These are phyloP conservation scores for Fusarium compactum DNA, from an alignment of 2,329 filamentous ascomycete genomes.

Conservation along the genomic window DNA sequence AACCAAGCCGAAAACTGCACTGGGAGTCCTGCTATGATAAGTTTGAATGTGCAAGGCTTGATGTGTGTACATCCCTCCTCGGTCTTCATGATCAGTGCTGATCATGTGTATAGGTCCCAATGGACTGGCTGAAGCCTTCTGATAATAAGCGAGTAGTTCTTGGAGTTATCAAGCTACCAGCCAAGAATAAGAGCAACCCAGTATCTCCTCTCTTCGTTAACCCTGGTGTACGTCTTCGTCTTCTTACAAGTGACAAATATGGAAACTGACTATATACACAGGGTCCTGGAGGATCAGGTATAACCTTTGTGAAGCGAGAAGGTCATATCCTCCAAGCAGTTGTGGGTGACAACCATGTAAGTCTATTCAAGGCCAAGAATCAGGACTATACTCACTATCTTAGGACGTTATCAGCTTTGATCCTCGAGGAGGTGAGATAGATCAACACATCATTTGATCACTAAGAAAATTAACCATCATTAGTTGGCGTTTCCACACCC, in stretches of 20 bases:
- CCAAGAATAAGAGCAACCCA: slow-evolving; percentile 45
- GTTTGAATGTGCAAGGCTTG: slow-evolving; percentile 52
- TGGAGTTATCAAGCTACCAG: slow-evolving; percentile 50
- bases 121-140: slow-evolving; percentile 51
- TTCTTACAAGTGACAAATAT: too few species aligned
- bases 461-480: not conserved
- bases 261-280: slow-evolving; percentile 18
- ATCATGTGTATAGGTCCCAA: slow-evolving; percentile 48
- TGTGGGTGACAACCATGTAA: slow-evolving; percentile 60
- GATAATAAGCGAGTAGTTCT: slow-evolving; percentile 48
- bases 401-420: slow-evolving; percentile 65
- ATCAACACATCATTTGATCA: not conserved
- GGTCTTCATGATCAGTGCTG: not conserved
- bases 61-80: slow-evolving; percentile 41
- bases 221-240: slow-evolving; percentile 48
- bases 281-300: slow-evolving; percentile 64
- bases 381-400: not conserved
- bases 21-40: slow-evolving; percentile 52
- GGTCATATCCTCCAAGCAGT: slow-evolving; percentile 57
- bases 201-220: slow-evolving; percentile 53
- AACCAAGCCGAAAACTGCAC: slow-evolving; percentile 46
- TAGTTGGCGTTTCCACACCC: slow-evolving; percentile 62
- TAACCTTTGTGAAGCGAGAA: slow-evolving; percentile 50
- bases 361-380: slow-evolving; percentile 15
- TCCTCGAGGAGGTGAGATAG: slow-evolving; percentile 58